Evolutionary conservation across 768 basidiomycete genomes (phyloP).

Genomic region (Russula emetica): DNA sequence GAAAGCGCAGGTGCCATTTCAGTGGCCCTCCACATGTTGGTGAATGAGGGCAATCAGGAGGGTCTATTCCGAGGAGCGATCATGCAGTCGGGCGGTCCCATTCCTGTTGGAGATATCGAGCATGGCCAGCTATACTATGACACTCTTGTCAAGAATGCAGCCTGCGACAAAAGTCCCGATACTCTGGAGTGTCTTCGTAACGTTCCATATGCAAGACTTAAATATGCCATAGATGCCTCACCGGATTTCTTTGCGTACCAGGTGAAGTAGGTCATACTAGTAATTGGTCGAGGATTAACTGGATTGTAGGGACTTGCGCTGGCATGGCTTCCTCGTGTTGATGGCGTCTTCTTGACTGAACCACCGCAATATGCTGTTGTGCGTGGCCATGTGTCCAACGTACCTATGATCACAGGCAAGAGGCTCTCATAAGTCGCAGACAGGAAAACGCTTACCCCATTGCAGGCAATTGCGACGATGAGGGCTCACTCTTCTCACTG

Average conservation of each 20-base stretch:
- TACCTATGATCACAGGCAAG: constrained; percentile 28
- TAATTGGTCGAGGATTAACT: neutral
- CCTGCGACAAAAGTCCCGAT: constrained; percentile 26
- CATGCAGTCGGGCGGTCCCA: constrained; percentile 32
- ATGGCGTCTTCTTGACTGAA: constrained; percentile 30
- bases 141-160: constrained; percentile 25
- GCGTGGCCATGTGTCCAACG: constrained; percentile 26
- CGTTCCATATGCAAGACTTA: constrained; percentile 9
- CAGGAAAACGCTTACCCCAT: neutral
- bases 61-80: constrained; percentile 30
- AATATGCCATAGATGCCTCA: constrained; percentile 22
- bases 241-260: constrained; percentile 24
- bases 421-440: neutral
- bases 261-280: neutral
- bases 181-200: constrained; percentile 28
- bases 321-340: constrained; percentile 28
- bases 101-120: constrained; percentile 26
- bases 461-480: constrained; percentile 25
- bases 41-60: constrained; percentile 28
- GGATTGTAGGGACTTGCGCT: constrained; percentile 15
- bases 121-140: constrained; percentile 28
- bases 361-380: constrained; percentile 24
- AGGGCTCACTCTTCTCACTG: constrained; percentile 24
- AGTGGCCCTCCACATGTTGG: constrained; percentile 33
- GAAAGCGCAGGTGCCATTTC: constrained; percentile 41